phyloP scores from a whole-genome alignment of 495 filamentous ascomycete species.

The Lasiosphaeria miniovina region DNA sequence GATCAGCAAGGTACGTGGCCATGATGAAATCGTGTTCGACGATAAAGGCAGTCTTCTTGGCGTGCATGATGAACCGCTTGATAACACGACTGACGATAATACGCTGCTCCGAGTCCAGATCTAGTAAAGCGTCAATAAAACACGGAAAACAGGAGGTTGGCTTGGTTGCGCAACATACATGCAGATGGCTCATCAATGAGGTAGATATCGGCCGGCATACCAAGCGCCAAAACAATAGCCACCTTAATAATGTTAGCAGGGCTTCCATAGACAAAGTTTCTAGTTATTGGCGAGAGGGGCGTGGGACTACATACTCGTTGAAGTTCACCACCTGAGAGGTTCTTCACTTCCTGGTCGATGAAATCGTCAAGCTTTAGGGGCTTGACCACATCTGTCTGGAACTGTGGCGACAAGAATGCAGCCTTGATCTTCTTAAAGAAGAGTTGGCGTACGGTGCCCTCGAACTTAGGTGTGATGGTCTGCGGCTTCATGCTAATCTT shows the following conservation, averaged over 20 bases:
- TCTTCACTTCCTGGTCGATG: slow-evolving; percentile 98
- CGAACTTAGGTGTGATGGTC: slow-evolving; percentile 97
- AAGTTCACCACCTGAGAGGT: slow-evolving; percentile 97
- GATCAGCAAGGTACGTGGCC: slow-evolving; percentile 93
- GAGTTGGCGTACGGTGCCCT: slow-evolving; percentile 89
- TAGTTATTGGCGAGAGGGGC: background rate
- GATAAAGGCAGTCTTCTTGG: slow-evolving; percentile 98
- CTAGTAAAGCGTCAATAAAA: slow-evolving; percentile 11
- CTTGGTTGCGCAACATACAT: slow-evolving; percentile 19
- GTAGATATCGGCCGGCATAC: slow-evolving; percentile 96
- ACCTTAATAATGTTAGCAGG: slow-evolving; percentile 45
- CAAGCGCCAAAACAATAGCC: slow-evolving; percentile 92
- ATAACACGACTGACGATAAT: slow-evolving; percentile 95
- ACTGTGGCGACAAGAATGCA: slow-evolving; percentile 91
- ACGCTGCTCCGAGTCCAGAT: slow-evolving; percentile 95
- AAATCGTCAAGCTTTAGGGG: slow-evolving; percentile 97
- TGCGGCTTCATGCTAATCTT: slow-evolving; percentile 99
- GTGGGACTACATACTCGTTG: slow-evolving; percentile 56
- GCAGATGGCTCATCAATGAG: slow-evolving; percentile 77
- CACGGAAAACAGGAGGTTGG: background rate
- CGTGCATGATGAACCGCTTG: slow-evolving; percentile 99
- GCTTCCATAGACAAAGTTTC: background rate
- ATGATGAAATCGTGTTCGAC: slow-evolving; percentile 99
- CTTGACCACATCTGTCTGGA: slow-evolving; percentile 99
- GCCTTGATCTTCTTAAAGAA: slow-evolving; percentile 80